A percentile compares a stretch with the other conserved stretches of the same genome.
Conservation (phyloP, 306 rosid genomes). For the Alnus glutinosa region DNA sequence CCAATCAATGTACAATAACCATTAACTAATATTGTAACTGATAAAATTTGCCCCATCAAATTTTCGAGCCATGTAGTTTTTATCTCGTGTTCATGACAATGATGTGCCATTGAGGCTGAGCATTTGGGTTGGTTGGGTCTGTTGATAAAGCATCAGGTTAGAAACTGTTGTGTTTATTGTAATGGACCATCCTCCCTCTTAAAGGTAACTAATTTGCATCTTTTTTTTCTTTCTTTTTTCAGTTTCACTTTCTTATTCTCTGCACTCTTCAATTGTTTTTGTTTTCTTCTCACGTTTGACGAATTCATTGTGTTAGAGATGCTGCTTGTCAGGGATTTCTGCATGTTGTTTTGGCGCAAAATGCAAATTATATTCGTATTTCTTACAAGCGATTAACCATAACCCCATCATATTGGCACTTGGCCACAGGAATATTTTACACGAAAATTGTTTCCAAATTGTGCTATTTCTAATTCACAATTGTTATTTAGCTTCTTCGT, state of each 20-base stretch:
- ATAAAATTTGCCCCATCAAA: conserved; percentile 48
- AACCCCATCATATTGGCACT: conserved; percentile 13
- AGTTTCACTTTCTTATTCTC: neutral
- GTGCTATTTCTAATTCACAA: neutral
- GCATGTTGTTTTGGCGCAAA: neutral
- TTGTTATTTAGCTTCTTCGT: neutral
- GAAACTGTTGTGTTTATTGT: conserved; percentile 21
- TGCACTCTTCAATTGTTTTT: neutral
- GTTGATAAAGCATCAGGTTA: conserved; percentile 1
- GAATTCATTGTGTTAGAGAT: too few relatives aligned
- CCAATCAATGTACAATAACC: conserved; percentile 80
- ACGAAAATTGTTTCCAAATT: neutral
- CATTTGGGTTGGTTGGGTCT: conserved; percentile 29
- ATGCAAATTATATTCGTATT: neutral
- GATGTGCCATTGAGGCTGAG: conserved; percentile 8
- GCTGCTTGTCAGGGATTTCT: neutral
- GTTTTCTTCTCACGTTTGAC: too few relatives aligned
- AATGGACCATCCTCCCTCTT: conserved; percentile 26
- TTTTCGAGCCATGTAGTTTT: conserved; percentile 37
- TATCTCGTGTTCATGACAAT: conserved; percentile 25
- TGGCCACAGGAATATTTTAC: conserved; percentile 7
- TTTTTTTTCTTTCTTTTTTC: neutral
- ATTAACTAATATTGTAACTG: conserved; percentile 60
- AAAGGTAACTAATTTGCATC: conserved; percentile 28
- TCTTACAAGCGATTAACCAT: conserved; percentile 8